Base-by-base conservation (phyloP, 495 filamentous ascomycete genomes). In the Hypoxylon fuscum region DNA sequence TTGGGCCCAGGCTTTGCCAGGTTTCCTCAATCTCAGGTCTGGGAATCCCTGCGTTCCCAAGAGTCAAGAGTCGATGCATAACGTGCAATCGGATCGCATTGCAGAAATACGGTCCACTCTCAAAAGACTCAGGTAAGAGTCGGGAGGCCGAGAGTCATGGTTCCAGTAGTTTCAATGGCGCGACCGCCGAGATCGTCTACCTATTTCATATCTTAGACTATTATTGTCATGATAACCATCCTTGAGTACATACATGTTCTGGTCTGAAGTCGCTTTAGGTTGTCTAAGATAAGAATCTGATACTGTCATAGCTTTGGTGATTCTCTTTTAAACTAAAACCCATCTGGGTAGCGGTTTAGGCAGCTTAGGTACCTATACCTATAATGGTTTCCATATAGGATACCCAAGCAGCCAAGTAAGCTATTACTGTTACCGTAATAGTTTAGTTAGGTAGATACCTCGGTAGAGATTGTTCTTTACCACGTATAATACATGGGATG, bases 41-140 rank as follows among this genome's bases (percentile, higher is more conserved):
- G 51, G 44, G 25, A 47, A 66, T 66, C 62, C 62, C 51, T 66
- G 62, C 34, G 56, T 47, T 56, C 40, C 41, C 34, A 56, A 53
- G 41, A 60, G 62, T 59, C 62, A 50, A 61, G 56, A 66, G 49
- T 52, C 23, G 47, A 56, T 47, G 45, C 56, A 60, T 55, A 60
- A 55, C 22, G 22, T 59, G 55, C 35, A 59, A 54, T 64, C 61
- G 48, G 54, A n/a, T n/a, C n/a, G n/a, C n/a, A n/a, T n/a, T 52
- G 20, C 20, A 51, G 44, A 46, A 40, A 22, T 18, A 11, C 41
- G 20, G 40, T 31, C 55, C 55, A 48, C 50, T 38, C 31, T 59
- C 37, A 17, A 11, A 38, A 65, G 56, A 52, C 59, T 62, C 40
- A 14, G 11, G 40, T 32, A 60, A 34, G 25, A 27, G 25, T 27